Base-by-base conservation (phyloP, 208 protist genomes). In the Giardia muris region DNA sequence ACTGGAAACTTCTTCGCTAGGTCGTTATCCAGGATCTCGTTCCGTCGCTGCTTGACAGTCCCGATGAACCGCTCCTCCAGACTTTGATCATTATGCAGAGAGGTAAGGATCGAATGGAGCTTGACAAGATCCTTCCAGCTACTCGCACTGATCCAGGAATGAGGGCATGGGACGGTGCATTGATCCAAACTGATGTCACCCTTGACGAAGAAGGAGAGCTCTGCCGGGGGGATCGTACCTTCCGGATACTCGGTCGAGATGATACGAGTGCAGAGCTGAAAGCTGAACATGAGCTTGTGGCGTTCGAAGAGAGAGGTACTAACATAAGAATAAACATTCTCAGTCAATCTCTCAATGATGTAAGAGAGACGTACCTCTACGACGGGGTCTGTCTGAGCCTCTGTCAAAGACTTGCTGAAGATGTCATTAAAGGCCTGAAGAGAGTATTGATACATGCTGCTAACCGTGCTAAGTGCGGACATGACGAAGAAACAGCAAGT, bases 401-500 rank as follows among this genome's bases (percentile, higher is more conserved):
- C 96, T 3, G 95, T 95, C 87, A 99, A 97, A 43, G 97, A 97
- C 92, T 97, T 96, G 42, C 96, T 95, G 95, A 99, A 99, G 19
- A 99, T 96, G 87, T 98, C 97, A 76, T 98, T 93, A 93, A 98
- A 99, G 39, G 98, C 95, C 45, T 95, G 95, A 43, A 99, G 96
- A n/a, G 98, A 99, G 95, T 99, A 99, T 95, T 99, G 97, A 94
- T 99, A 99, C 98, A 99, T 99, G 86, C 96, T 95, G 94, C 98
- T 98, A 93, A 99, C 98, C 0, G 94, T 95, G 0, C 96, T 97
- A 3, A 99, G 95, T 92, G 96, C 95, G 0, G 96, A 96, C 93
- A 99, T 98, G 87, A 97, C 96, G 95, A 99, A 99, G 96, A 99
- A 99, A 2, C 99, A 95, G 93, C 98, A 97, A 0, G 97, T 96